Base-by-base conservation (phyloP, 2,329 filamentous ascomycete genomes). In the Graphiopsis chlorocephala region DNA sequence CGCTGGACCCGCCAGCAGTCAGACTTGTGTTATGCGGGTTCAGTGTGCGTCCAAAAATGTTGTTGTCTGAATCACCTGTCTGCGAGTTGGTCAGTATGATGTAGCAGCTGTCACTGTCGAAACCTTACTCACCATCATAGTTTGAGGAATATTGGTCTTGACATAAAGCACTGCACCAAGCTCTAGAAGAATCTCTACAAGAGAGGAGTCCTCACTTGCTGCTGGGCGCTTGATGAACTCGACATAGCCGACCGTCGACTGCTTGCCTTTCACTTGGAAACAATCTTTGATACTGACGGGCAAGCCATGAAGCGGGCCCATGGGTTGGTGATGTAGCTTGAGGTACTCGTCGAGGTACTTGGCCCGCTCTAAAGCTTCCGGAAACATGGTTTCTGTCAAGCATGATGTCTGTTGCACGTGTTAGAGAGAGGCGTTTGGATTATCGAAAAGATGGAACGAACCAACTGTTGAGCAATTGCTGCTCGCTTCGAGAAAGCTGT, bases 141-240 rank as follows among this genome's bases (percentile, higher is more conserved):
- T 84, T 66, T 84, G 81, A 2, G 84, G 83, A 1, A 86, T 73
- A 65, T 85, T 85, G 3, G 84, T 86, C 72, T 86, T 84, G 72
- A 77, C 79, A 67, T 82, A 82, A 1, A 82, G 67, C 0, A 85
- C 79, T 1, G 83, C 83, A 3, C 83, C 83, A 4, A 78, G 75
- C n/a, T 71, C 70, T 3, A 82, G 72, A 12, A 85, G 70, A 26
- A 81, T 68, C 14, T 78, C 73, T 0, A 82, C 80, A 8, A 84
- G 71, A 0, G 77, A 67, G 0, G 79, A 76, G 63, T 78, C 26
- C 20, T 50, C 47, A 11, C 11, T 25, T 4, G 47, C 11, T 14
- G 65, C 70, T 3, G 76, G 73, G 4, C 79, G 79, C 23, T 79
- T 75, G 74, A 81, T 81, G 62, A 75, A 77, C 2, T 72, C 72